Evolutionary conservation across 441 rosid species (phyloP).

Genomic region (Biscutella auriculata): DNA sequence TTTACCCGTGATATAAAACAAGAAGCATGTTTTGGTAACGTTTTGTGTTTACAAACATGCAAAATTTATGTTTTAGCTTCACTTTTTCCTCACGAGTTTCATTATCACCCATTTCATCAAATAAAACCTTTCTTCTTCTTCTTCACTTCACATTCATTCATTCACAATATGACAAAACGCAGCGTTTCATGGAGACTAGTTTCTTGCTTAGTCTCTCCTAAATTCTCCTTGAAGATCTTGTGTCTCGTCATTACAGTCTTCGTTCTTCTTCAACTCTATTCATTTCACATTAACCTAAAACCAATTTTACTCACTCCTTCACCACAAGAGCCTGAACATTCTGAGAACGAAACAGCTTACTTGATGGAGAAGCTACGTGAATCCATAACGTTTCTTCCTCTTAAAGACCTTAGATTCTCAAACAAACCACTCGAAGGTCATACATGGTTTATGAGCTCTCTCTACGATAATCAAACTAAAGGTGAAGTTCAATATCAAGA

Average conservation of each 20-base stretch:
- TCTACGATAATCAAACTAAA: constrained; percentile 39
- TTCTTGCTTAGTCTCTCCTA: constrained; percentile 20
- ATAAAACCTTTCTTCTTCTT: neutral
- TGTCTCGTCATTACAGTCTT: constrained; percentile 26
- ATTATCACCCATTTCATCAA: neutral
- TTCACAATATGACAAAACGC: constrained; percentile 4
- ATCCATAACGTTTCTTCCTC: constrained; percentile 60
- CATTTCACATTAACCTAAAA: constrained; percentile 20
- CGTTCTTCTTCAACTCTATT: constrained; percentile 34
- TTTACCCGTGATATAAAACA: no score
- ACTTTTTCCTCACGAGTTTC: constrained; percentile 17
- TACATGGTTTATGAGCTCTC: constrained; percentile 79
- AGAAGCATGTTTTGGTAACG: no score
- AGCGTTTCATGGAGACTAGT: constrained; percentile 5
- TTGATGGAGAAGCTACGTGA: constrained; percentile 34
- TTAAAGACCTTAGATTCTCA: constrained; percentile 48
- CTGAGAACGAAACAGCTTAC: constrained; percentile 5
- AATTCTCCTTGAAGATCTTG: constrained; percentile 25
- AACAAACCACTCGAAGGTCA: constrained; percentile 42
- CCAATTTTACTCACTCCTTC: constrained; percentile 8
- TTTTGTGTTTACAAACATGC: no score
- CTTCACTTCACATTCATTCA: neutral
- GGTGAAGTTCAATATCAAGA: constrained; percentile 55
- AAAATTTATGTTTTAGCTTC: no score
- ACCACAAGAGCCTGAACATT: constrained; percentile 10